Evolutionary conservation across 179 eudicot species (phyloP), one percentile per base, ranked within the genome.

Genomic region (Monotropa hypopitys): DNA sequence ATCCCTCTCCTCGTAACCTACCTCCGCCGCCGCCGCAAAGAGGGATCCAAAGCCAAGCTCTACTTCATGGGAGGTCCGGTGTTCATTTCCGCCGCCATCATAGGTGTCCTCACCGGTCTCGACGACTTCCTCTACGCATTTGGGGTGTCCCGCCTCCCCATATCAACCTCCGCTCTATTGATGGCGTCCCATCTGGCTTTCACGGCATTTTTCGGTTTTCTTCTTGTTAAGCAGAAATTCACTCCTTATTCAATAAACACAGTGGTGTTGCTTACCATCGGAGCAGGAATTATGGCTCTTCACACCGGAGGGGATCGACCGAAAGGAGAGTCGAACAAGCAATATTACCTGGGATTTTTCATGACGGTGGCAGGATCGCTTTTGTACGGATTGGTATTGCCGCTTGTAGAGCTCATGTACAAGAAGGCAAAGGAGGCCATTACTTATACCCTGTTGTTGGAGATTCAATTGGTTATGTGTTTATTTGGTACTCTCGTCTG

Each of bases 1-100:
- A 10, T 90, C 46, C 88, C 87, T 69, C 81, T 90, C 15, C 13
- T 84, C 50, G 18, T 83, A 63, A 42, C 82, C 77, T 89, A 81
- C 73, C n/a, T 82, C 18, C 49, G 33, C 3, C 81, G 80, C 28
- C 78, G 78, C 26, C 46, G 72, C 71, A 63, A 13, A 30, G 20
- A 73, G 13, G 49, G 75, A 45, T 13, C 79, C 0, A 13, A 26
- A 0, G 45, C 75, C 77, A 46, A 46, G 46, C 45, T 72, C 63
- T 26, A 78, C 61, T 16, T 74, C 57, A 81, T 86, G 71, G 74
- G 57, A 1, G 79, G 57, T 0, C 66, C 67, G 5, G 12, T 76
- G 67, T 76, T 84, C 59, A 1, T 76, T 21, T 68, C 76, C 30
- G 16, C 84, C 0, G 72, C 80, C 9, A 54, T 76, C 68, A 46